These are phyloP conservation scores for Sarocladiaceae sp. DNA, from an alignment of 2,329 filamentous ascomycete species.

Conservation along the genomic window DNA sequence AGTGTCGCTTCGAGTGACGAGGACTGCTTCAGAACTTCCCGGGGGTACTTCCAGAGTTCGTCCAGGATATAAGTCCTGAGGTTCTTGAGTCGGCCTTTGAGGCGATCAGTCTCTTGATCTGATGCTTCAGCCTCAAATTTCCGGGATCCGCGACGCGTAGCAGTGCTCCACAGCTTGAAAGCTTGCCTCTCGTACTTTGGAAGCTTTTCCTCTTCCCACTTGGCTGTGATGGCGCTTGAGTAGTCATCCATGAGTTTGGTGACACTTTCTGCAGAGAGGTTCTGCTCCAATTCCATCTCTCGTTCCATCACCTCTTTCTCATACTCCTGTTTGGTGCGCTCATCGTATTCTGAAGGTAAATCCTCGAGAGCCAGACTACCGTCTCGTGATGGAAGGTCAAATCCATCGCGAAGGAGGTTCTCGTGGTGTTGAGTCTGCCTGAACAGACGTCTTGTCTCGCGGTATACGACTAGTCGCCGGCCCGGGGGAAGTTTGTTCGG, in stretches of 20 bases:
- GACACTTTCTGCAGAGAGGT: constrained; percentile 26
- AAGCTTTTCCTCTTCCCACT: constrained; percentile 57
- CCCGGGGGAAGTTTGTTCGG: constrained; percentile 33
- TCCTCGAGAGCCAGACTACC: constrained; percentile 40
- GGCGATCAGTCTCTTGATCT: constrained; percentile 34
- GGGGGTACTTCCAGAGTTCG: constrained; percentile 47
- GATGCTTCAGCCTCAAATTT: constrained; percentile 35
- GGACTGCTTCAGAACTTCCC: constrained; percentile 52
- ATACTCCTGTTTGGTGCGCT: no score
- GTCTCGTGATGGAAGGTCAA: constrained; percentile 19
- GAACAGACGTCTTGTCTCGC: constrained; percentile 36
- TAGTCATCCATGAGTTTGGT: constrained; percentile 48
- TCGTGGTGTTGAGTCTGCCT: constrained; percentile 19
- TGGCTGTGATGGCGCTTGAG: constrained; percentile 43
- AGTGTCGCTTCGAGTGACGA: constrained; percentile 61
- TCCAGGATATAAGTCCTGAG: constrained; percentile 47
- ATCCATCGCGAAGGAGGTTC: not conserved
- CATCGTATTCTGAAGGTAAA: constrained; percentile 36
- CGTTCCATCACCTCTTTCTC: constrained; percentile 54
- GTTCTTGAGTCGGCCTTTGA: constrained; percentile 51
- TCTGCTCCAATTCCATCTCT: constrained; percentile 38
- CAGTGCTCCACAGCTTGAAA: constrained; percentile 56
- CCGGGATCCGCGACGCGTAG: constrained; percentile 34
- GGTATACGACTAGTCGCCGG: constrained; percentile 38
- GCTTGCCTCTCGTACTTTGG: constrained; percentile 54